Evolutionary conservation across 2,329 filamentous ascomycete genomes (phyloP), one percentile per base, ranked within the genome.

Genomic region (Exophiala spinifera): DNA sequence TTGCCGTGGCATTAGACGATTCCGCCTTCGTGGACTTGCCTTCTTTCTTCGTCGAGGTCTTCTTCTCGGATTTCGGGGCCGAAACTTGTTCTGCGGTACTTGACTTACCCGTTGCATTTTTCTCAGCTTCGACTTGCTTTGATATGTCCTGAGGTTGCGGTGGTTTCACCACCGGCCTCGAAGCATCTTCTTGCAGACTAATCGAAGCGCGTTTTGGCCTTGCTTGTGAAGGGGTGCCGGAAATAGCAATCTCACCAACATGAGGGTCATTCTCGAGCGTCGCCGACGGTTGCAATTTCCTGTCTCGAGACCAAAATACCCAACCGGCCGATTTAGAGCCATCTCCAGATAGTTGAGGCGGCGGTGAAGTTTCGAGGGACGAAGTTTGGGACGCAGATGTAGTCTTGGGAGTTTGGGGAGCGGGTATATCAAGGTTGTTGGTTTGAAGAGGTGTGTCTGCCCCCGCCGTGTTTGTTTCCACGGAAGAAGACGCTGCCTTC

Each of bases 281-380:
- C 1, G 46, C 52, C n/a, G 54, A 46, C 14, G 46, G 40, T 14
- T 28, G 47, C 20, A 36, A 20, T 21, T 62, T 64, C 42, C 46
- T 53, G 23, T 64, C 62, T 44, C 63, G 56, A 20, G 63, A 67
- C 66, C 66, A 68, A 39, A 68, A 67, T 28, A 65, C 56, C 60
- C 58, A 59, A 54, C 58, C 49, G 49, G 61, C 54, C 6, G 57
- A 50, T 56, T 64, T 37, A 55, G 49, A 46, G 48, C 50, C 50
- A 53, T 61, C 60, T 13, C 55, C 53, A 10, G 54, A 51, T 11
- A 62, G 56, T 23, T 46, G 46, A 42, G 62, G 61, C 34, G 63
- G 63, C 7, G 61, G 45, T 11, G 60, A 57, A 1, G 55, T 56
- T 46, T 60, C 59, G 15, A 62, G 33, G 4, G 61, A 57, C 4